Evolutionary conservation across 1,139 yeast genomes (phyloP).

Genomic region (Yamadazyma siamensis): DNA sequence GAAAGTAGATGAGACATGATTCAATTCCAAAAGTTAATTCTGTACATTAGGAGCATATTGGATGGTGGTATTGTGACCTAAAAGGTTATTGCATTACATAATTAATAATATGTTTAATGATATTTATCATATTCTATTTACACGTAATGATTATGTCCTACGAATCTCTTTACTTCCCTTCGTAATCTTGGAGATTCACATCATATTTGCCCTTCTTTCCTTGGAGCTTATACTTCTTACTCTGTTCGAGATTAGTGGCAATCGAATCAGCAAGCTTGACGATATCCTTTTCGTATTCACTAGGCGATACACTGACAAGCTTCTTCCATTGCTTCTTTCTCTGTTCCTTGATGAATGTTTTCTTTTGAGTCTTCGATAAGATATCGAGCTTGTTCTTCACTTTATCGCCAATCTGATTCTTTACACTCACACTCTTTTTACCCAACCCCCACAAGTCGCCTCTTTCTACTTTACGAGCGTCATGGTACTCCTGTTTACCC

Average conservation of each 20-base stretch:
- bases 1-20: conserved; percentile 59
- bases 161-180: conserved; percentile 20
- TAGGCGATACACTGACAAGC: conserved; percentile 27
- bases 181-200: conserved; percentile 20
- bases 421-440: conserved; percentile 57
- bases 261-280: conserved; percentile 32
- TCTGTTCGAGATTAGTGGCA: conserved; percentile 33
- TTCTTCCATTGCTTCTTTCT: conserved; percentile 42
- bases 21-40: neutral
- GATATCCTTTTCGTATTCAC: conserved; percentile 33
- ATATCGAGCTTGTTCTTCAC: conserved; percentile 33
- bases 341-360: conserved; percentile 41
- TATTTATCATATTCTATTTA: conserved; percentile 5
- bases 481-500: conserved; percentile 76
- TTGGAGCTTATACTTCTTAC: conserved; percentile 30
- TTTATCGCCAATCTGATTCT: conserved; percentile 28
- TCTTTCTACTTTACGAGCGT: conserved; percentile 76
- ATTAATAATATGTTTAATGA: conserved; percentile 3
- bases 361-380: conserved; percentile 38
- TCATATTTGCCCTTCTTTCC: conserved; percentile 32
- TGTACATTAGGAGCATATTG: conserved; percentile 7
- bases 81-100: conserved; percentile 2
- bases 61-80: conserved; percentile 1
- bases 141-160: conserved; percentile 2
- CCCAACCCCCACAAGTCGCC: conserved; percentile 93